Percentiles rank a stretch among this genome's conserved stretches.
Conservation (phyloP, 2,329 filamentous ascomycete genomes). For the Neonectria faginata region DNA sequence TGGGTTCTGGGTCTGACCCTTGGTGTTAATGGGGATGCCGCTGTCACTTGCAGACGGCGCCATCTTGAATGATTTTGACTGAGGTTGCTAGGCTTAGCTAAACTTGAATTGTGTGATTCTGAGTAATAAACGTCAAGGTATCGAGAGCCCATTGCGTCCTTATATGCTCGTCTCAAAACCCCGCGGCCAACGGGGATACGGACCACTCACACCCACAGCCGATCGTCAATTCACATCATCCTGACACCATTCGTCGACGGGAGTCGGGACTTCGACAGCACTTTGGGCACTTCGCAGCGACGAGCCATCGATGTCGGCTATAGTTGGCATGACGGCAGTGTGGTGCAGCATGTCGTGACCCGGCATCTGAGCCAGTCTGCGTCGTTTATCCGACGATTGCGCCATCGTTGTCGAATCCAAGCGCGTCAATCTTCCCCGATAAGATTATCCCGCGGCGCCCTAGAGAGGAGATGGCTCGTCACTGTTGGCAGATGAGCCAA, state of each 20-base stretch:
- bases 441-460: not conserved
- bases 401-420: constrained; percentile 31
- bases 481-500: constrained; percentile 1
- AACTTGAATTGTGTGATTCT: not conserved
- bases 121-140: not conserved
- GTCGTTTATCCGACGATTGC: constrained; percentile 19
- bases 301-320: constrained; percentile 1
- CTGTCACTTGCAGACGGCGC: constrained; percentile 35
- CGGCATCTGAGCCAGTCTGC: constrained; percentile 15
- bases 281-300: constrained; percentile 14
- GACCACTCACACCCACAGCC: not conserved
- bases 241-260: constrained; percentile 17
- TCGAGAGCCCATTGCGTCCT: not conserved
- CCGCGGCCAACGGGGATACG: constrained; percentile 4
- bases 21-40: constrained; percentile 27
- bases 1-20: constrained; percentile 43
- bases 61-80: constrained; percentile 21
- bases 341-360: constrained; percentile 27
- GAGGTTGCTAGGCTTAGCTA: not conserved
- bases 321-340: constrained; percentile 25
- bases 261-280: constrained; percentile 11
- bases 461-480: not conserved
- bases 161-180: not conserved
- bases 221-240: constrained; percentile 21
- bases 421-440: not conserved